Conservation (phyloP, 2,329 filamentous ascomycete genomes). For the Nemania diffusa region DNA sequence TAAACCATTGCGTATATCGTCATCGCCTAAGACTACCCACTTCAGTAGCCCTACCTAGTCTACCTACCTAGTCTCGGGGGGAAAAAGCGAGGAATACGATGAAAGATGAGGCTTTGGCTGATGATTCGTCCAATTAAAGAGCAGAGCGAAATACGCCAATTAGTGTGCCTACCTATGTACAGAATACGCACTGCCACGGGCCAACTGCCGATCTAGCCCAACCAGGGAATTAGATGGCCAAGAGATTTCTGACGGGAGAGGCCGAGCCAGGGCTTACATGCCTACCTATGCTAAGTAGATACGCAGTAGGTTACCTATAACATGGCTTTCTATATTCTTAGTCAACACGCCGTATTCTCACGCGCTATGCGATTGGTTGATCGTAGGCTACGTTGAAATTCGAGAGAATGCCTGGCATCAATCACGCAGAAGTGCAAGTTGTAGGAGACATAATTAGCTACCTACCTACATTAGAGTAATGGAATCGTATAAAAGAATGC, state of each 20-base stretch:
- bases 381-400: not conserved
- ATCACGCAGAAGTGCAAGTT: not conserved
- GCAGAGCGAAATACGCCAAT: conserved; percentile 19
- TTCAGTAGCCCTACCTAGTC: not conserved
- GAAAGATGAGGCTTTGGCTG: conserved; percentile 5
- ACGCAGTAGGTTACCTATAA: too few relatives aligned
- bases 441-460: not conserved
- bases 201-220: conserved; percentile 10
- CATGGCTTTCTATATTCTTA: conserved; percentile 9
- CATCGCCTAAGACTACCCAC: not conserved
- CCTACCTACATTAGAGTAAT: not conserved
- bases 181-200: conserved; percentile 19
- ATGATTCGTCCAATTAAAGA: conserved; percentile 15
- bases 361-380: conserved; percentile 3
- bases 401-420: not conserved
- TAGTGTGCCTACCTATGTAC: not conserved
- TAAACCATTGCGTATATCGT: not conserved
- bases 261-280: not conserved
- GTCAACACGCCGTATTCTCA: conserved; percentile 4
- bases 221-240: conserved; percentile 24
- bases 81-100: conserved; percentile 25
- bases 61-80: not conserved
- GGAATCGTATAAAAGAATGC: conserved; percentile 3
- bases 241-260: conserved; percentile 16
- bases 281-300: not conserved